Conservation (phyloP, 805 yeast species). For the Lipomyces spencermartinsiae region DNA sequence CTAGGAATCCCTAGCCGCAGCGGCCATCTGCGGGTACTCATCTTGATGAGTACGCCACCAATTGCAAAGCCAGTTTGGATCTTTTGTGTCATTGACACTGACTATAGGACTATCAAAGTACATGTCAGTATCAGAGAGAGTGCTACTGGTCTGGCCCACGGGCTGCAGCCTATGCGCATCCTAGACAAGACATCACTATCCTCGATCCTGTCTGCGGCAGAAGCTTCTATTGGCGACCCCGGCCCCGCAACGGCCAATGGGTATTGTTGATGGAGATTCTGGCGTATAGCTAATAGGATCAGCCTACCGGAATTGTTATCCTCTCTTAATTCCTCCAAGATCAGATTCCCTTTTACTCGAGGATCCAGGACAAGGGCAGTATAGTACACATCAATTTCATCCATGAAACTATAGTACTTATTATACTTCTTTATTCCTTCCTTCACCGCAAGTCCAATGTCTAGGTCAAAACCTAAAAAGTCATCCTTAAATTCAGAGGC, state of each 20-base stretch:
- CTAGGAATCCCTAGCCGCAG: background rate
- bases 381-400: background rate
- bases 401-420: conserved; percentile 8
- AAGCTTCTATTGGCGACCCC: no score
- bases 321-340: conserved; percentile 8
- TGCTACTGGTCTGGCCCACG: background rate
- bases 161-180: background rate
- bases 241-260: background rate
- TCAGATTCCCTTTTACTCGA: conserved; percentile 7
- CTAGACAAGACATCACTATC: no score
- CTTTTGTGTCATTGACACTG: background rate
- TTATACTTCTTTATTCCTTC: conserved; percentile 5
- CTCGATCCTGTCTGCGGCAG: no score
- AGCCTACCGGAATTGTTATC: background rate
- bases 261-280: background rate
- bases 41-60: background rate
- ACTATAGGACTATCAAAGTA: background rate
- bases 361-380: conserved; percentile 12
- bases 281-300: background rate
- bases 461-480: background rate
- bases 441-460: conserved; percentile 1
- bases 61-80: conserved; percentile 1
- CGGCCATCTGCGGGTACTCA: conserved; percentile 3
- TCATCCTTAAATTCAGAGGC: background rate
- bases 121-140: no score